Conservation (phyloP, 1,284 basidiomycete species). For the Puccinia brachypodii region DNA sequence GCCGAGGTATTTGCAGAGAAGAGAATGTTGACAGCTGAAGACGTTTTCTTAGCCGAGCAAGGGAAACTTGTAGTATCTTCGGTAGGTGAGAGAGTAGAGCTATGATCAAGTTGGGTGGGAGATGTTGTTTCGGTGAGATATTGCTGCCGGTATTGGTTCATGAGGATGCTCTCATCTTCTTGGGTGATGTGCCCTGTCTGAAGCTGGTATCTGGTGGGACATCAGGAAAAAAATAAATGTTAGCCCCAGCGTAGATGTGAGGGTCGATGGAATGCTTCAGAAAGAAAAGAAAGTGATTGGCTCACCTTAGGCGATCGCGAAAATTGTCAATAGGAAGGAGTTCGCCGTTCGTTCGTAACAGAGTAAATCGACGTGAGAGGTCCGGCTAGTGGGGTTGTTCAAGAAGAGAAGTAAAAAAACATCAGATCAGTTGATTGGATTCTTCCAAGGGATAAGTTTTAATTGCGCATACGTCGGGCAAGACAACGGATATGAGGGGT, state of each 20-base stretch:
- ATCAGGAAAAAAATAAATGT: background rate
- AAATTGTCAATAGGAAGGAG: constrained; percentile 27
- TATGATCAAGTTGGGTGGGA: background rate
- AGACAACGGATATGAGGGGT: too few relatives aligned
- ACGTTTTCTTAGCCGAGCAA: background rate
- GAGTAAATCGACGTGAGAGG: constrained; percentile 40
- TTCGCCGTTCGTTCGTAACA: constrained; percentile 26
- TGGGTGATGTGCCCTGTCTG: constrained; percentile 29
- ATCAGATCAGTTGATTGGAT: background rate
- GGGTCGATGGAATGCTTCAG: background rate
- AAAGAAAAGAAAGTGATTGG: background rate
- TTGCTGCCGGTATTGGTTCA: constrained; percentile 30
- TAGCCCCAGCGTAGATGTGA: background rate
- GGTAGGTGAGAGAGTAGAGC: background rate
- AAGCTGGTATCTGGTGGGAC: background rate
- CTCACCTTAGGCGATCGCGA: constrained; percentile 16
- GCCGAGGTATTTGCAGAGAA: constrained; percentile 21
- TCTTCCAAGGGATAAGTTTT: too few relatives aligned
- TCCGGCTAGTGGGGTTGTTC: constrained; percentile 7
- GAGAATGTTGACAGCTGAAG: background rate
- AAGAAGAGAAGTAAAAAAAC: background rate
- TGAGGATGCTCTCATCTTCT: constrained; percentile 25
- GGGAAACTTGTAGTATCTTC: background rate
- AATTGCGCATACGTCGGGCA: too few relatives aligned
- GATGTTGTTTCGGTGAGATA: background rate